phyloP scores from a whole-genome alignment of 371 early-diverging fungal species.

The Rhizopus microsporus region DNA sequence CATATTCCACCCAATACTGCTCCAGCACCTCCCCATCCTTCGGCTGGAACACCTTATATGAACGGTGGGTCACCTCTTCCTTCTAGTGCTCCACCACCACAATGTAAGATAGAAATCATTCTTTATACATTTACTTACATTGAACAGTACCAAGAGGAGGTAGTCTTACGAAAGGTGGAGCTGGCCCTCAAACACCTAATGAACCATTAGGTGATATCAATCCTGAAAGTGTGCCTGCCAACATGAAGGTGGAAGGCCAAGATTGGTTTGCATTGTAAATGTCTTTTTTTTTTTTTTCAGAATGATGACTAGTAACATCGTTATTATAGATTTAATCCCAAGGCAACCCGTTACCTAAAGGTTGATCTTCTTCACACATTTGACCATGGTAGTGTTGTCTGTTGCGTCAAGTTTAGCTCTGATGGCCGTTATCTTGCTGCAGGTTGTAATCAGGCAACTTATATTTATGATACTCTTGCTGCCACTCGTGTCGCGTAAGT shows the following conservation, averaged over 20 bases:
- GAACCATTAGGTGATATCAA: slow-evolving; percentile 74
- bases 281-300: neutral
- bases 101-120: slow-evolving; percentile 18
- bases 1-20: slow-evolving; percentile 23
- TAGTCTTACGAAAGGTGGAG: neutral
- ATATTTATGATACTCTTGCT: slow-evolving; percentile 79
- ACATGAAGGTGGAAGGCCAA: slow-evolving; percentile 82
- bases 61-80: slow-evolving; percentile 45
- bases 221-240: slow-evolving; percentile 77
- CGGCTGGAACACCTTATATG: slow-evolving; percentile 37
- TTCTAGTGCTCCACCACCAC: slow-evolving; percentile 41
- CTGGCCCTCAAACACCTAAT: slow-evolving; percentile 2
- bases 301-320: neutral
- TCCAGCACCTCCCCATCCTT: slow-evolving; percentile 33
- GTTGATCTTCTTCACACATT: slow-evolving; percentile 83
- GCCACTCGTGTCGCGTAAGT: slow-evolving; percentile 47
- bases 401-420: slow-evolving; percentile 91
- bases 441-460: slow-evolving; percentile 89
- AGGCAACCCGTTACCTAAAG: slow-evolving; percentile 67
- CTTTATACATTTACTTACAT: neutral
- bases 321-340: slow-evolving; percentile 63
- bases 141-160: neutral
- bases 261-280: slow-evolving; percentile 91
- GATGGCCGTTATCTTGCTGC: slow-evolving; percentile 91
- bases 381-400: slow-evolving; percentile 88